These are phyloP conservation scores for Urostyla sp. DNA, from an alignment of 73 alveolate genomes.

Conservation along the genomic window DNA sequence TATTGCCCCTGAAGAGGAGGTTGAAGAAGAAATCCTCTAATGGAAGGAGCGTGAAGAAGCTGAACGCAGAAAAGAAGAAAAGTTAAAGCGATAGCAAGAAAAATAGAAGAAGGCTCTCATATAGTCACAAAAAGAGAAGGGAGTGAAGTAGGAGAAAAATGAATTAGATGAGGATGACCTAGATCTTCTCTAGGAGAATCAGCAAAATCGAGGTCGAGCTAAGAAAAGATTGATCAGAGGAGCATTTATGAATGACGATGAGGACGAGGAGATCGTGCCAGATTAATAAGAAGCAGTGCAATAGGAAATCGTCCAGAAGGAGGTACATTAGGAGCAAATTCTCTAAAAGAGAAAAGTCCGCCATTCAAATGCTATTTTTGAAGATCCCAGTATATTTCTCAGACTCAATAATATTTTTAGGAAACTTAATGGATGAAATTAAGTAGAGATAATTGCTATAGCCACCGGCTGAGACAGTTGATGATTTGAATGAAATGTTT, in stretches of 20 bases:
- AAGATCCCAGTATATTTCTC: slow-evolving; percentile 3
- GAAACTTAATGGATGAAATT: neutral
- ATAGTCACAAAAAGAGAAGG: neutral
- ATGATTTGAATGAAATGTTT: slow-evolving; percentile 24
- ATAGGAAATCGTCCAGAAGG: neutral
- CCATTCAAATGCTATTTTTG: neutral
- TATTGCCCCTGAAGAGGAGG: slow-evolving; percentile 51
- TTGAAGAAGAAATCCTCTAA: slow-evolving; percentile 8
- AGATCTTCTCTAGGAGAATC: neutral
- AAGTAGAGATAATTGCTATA: neutral
- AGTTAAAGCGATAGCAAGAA: neutral
- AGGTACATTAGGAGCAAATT: slow-evolving; percentile 22
- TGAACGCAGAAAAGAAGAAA: neutral
- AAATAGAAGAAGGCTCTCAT: neutral
- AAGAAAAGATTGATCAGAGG: neutral
- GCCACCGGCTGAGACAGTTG: slow-evolving; percentile 5
- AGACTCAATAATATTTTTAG: too few relatives aligned
- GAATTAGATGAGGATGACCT: slow-evolving; percentile 13
- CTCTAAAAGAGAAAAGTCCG: neutral
- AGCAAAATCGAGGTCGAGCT: neutral
- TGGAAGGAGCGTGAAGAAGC: slow-evolving; percentile 9
- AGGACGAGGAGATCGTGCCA: neutral
- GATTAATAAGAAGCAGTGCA: neutral
- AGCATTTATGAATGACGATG: neutral
- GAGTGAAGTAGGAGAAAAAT: neutral